phyloP scores from a whole-genome alignment of 2,329 filamentous ascomycete genomes.

The Claviceps quebecensis region DNA sequence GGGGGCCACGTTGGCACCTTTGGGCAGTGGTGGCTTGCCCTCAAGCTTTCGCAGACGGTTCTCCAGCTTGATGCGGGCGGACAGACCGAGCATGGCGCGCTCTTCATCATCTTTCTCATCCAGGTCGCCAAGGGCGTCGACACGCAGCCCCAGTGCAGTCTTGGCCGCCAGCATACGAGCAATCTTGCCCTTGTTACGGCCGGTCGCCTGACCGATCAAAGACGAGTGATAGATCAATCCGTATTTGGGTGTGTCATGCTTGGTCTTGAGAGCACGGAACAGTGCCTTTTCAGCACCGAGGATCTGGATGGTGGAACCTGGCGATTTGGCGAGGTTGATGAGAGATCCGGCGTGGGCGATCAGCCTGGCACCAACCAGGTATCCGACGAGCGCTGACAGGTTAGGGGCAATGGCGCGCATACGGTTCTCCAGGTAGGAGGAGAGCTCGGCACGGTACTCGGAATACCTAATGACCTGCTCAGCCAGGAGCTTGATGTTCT shows the following conservation, averaged over 20 bases:
- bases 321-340: conserved; percentile 87
- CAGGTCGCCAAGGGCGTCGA: conserved; percentile 55
- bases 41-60: conserved; percentile 65
- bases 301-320: conserved; percentile 93
- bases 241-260: conserved; percentile 98
- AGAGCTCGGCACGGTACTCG: conserved; percentile 78
- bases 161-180: conserved; percentile 92
- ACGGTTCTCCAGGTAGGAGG: conserved; percentile 75
- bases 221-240: conserved; percentile 88
- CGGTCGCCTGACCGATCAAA: conserved; percentile 89
- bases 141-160: conserved; percentile 80
- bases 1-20: conserved; percentile 60
- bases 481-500: conserved; percentile 82
- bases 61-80: conserved; percentile 59
- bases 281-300: conserved; percentile 97
- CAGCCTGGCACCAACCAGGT: conserved; percentile 83
- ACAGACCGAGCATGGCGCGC: conserved; percentile 65
- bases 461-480: conserved; percentile 88
- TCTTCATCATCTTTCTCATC: conserved; percentile 77
- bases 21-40: conserved; percentile 73
- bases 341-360: conserved; percentile 92
- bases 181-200: conserved; percentile 99
- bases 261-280: conserved; percentile 96
- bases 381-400: conserved; percentile 81
- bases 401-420: conserved; percentile 98